phyloP scores from a whole-genome alignment of 1,139 yeast species.

The Zygotorulaspora mrakii region DNA sequence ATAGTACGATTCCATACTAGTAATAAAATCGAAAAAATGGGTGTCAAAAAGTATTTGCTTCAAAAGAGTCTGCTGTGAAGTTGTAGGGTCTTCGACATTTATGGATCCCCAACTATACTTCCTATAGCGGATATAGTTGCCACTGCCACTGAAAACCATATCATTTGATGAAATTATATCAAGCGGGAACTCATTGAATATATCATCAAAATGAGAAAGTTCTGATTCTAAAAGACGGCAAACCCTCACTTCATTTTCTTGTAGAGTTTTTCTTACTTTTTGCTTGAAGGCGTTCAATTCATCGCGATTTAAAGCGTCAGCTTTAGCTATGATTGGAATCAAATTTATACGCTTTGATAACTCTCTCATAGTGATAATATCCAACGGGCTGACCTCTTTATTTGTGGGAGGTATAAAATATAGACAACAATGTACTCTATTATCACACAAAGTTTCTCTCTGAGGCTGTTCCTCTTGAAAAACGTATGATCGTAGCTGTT shows the following conservation, averaged over 20 bases:
- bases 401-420: constrained; percentile 64
- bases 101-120: constrained; percentile 71
- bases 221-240: constrained; percentile 53
- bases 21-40: constrained; percentile 57
- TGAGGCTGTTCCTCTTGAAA: constrained; percentile 72
- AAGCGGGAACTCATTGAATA: constrained; percentile 48
- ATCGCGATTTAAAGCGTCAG: constrained; percentile 56
- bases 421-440: constrained; percentile 71
- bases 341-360: constrained; percentile 62
- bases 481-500: constrained; percentile 54
- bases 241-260: constrained; percentile 48
- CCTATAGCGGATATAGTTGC: constrained; percentile 54
- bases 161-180: constrained; percentile 55
- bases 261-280: constrained; percentile 44
- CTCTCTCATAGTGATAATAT: constrained; percentile 65
- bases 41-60: constrained; percentile 50
- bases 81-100: constrained; percentile 60
- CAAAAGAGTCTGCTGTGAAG: constrained; percentile 61
- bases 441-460: constrained; percentile 48
- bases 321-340: constrained; percentile 72
- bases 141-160: constrained; percentile 35
- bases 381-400: constrained; percentile 53
- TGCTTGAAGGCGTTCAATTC: constrained; percentile 44
- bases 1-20: constrained; percentile 54
- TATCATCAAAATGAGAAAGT: constrained; percentile 21